Base-by-base conservation (phyloP, 306 rosid genomes). In the Astragalus glycyphyllos region DNA sequence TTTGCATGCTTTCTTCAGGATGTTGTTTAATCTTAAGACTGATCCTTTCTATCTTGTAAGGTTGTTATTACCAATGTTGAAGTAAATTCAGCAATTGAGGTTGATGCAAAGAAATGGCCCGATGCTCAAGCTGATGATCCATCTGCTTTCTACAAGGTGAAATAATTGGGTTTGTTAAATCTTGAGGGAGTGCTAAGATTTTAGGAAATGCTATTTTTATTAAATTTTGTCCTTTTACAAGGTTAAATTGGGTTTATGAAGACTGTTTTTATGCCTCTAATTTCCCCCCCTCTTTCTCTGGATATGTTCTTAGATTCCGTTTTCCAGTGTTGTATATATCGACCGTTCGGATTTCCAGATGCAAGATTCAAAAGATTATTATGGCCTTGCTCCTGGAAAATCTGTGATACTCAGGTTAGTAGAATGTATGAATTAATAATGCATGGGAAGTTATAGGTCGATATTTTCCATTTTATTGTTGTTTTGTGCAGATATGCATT, bases 301-400 rank as follows among this genome's bases (percentile, higher is more conserved):
- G 17, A 37, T 46, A 75, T 62, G 38, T 57, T 54, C 40, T 40
- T 78, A 95, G 99, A 81, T 91, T 42, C 92, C 96, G 1, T 95
- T 95, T 81, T 83, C 99, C 82, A 91, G 82, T 63, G 73, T 85
- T 63, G 71, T 95, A 48, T 95, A 95, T 80, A 91, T 95, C 67
- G 99, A 95, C 13, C 83, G 58, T n/a, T 84, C 96, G 29, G 99
- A 95, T 69, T 91, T 95, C 76, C 97, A 96, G 71, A 73, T 87
- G 86, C 68, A 95, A 79, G 99, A 95, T 80, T 91, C 99, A 8
- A 95, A 91, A 76, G 99, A 91, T 66, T 95, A 89, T 73, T 91
- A 86, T 67, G 99, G 99, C 67, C 97, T 95, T 82, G 99, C 99
- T 60, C 97, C 92, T 46, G 97, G 97, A 38, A 95, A 95, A 84